Percentiles rank a stretch among this genome's conserved stretches.
Evolutionary conservation across 208 protist genomes (phyloP).

Genomic region (Acanthamoeba royreba): DNA sequence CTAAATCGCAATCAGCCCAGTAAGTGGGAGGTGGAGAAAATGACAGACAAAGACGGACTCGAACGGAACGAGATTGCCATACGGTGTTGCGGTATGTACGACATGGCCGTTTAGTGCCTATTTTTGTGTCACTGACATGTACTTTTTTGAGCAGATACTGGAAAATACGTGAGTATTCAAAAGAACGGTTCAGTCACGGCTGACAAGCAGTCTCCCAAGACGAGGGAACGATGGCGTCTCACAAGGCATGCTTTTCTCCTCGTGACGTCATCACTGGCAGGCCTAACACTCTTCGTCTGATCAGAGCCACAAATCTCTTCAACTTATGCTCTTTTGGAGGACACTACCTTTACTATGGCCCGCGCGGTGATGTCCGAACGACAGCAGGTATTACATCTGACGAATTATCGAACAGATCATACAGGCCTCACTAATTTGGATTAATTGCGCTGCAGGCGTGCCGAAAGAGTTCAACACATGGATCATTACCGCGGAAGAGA

Average conservation of each 20-base stretch:
- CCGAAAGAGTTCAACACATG: slow-evolving; percentile 42
- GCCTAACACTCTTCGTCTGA: too few relatives aligned
- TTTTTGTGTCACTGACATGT: too few relatives aligned
- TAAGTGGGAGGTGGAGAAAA: neutral
- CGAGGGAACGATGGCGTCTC: neutral
- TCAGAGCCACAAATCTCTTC: neutral
- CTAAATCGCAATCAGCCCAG: neutral
- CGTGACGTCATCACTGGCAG: neutral
- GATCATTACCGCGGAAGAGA: neutral
- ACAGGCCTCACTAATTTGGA: neutral
- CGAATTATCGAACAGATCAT: too few relatives aligned
- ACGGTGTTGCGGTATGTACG: neutral
- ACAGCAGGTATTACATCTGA: neutral
- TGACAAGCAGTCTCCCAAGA: neutral
- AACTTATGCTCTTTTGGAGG: neutral
- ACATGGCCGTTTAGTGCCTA: neutral
- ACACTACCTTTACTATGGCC: slow-evolving; percentile 16
- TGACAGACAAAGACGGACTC: neutral
- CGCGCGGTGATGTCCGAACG: neutral
- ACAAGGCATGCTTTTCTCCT: too few relatives aligned
- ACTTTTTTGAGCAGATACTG: neutral
- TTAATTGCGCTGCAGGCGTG: neutral
- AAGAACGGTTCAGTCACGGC: neutral
- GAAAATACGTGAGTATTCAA: neutral
- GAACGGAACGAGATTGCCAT: neutral